phyloP scores from a whole-genome alignment of 78 protist genomes.

The Dictyostelium intermedium region DNA sequence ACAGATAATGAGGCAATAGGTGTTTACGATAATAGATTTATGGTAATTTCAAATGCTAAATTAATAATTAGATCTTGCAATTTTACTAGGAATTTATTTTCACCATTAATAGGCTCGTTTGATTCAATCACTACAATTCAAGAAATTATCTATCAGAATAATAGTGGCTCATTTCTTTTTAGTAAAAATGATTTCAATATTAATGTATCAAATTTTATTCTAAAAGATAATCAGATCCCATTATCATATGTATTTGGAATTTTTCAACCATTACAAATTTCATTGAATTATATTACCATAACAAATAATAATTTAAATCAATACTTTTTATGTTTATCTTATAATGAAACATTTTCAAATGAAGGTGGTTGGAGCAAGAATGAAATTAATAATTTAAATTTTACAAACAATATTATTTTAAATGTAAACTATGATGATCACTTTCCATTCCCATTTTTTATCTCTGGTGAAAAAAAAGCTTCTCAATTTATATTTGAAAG shows the following conservation, averaged over 20 bases:
- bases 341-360: background rate
- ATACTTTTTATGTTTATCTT: background rate
- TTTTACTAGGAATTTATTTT: background rate
- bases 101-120: background rate
- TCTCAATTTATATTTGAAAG: background rate
- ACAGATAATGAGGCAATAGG: background rate
- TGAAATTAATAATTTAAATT: background rate
- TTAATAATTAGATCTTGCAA: background rate
- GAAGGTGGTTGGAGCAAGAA: too few relatives aligned
- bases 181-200: background rate
- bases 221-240: background rate
- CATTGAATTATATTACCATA: background rate
- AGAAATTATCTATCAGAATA: background rate
- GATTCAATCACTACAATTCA: background rate
- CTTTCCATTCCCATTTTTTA: background rate
- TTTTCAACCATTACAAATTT: background rate
- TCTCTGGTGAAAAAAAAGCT: background rate
- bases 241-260: background rate
- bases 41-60: background rate
- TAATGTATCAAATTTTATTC: background rate
- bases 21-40: background rate
- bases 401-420: background rate
- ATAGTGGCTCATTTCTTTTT: background rate
- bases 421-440: background rate
- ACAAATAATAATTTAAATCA: background rate